Base-by-base conservation (phyloP, 257 asterid species). In the Orobanche coerulescens region DNA sequence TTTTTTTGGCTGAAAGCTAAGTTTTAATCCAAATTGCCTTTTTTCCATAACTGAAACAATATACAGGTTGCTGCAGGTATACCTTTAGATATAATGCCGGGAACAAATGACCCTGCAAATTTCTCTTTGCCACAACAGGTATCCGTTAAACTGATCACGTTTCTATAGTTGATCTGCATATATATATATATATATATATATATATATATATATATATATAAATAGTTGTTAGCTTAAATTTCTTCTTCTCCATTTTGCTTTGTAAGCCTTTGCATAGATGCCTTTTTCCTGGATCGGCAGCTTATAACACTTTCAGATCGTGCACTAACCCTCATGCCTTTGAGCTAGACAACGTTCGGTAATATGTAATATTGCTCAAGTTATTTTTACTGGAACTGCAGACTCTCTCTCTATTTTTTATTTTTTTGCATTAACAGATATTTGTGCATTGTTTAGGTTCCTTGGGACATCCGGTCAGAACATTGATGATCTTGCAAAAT, bases 381-480 rank as follows among this genome's bases (percentile, higher is more conserved):
- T 64, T 30, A 16, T 6, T 44, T 30, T 53, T 37, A 42, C 46
- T n/a, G 12, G 51, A 51, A 36, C 61, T 52, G 16, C 33, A n/a
- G n/a, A n/a, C n/a, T n/a, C n/a, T n/a, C n/a, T n/a, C n/a, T n/a
- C n/a, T n/a, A n/a, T n/a, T n/a, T n/a, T n/a, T n/a, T n/a, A n/a
- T 12, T 37, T 37, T 9, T 9, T 9, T 8, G 11, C 7, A 8
- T 9, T 37, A 4, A 51, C 9, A 15, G 31, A 23, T n/a, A 44
- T 37, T 22, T 62, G 40, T 42, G 22, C 25, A 44, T 66, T 70
- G 61, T 78, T 76, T 80, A 93, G 97, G 69, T 89, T 89, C 66
- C 89, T 93, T 53, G 99, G 99, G 63, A 86, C 99, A 61, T 93
- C 96, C 36, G 99, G 97, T 70, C 95, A 89, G 75, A 93, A 83